These are phyloP conservation scores for Fusarium duplospermum DNA, from an alignment of 2,329 filamentous ascomycete species.

Conservation along the genomic window DNA sequence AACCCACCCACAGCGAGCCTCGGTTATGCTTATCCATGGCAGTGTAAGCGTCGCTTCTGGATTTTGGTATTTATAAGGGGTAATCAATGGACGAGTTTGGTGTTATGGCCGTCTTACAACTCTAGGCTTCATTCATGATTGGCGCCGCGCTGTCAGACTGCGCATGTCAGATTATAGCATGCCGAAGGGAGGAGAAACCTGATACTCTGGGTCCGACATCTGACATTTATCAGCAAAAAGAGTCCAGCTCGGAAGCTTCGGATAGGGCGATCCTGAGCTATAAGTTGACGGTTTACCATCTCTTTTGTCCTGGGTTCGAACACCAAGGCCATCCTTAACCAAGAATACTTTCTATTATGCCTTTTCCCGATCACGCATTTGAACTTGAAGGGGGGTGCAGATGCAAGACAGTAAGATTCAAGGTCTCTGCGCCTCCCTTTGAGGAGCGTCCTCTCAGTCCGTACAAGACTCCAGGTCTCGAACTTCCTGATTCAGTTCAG, in stretches of 20 bases:
- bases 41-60: background rate
- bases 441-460: background rate
- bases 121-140: background rate
- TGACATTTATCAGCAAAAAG: background rate
- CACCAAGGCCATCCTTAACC: background rate
- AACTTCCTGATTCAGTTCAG: background rate
- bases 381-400: background rate
- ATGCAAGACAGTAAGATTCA: background rate
- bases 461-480: background rate
- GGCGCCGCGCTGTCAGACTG: background rate
- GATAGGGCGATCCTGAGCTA: background rate
- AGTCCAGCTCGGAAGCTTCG: background rate
- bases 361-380: background rate
- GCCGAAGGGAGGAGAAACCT: no score
- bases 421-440: background rate
- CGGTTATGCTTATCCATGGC: background rate
- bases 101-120: background rate
- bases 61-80: background rate
- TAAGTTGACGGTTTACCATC: background rate
- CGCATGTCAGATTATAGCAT: background rate
- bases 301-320: background rate
- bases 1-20: background rate
- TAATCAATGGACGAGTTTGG: background rate
- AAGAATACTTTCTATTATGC: background rate
- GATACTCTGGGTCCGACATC: background rate